A percentile compares a stretch with the other conserved stretches of the same genome.
phyloP scores from a whole-genome alignment of 2,329 filamentous ascomycete genomes.

The Dothidotthia symphoricarpi region DNA sequence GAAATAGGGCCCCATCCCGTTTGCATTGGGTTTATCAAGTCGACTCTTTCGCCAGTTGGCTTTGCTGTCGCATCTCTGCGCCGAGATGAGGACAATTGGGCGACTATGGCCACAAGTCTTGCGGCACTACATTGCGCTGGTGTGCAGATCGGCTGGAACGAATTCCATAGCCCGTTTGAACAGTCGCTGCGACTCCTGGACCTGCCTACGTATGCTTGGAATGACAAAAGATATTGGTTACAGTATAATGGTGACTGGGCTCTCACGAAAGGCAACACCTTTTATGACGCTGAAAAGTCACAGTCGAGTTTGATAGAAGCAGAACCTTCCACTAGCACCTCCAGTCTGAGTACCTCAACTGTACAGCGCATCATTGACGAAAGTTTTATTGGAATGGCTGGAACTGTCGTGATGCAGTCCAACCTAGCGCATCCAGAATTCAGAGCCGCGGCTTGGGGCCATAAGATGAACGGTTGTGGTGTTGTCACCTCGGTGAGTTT shows the following conservation, averaged over 20 bases:
- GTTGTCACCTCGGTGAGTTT: slow-evolving; percentile 12
- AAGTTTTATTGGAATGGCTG: background rate
- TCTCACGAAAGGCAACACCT: slow-evolving; percentile 23
- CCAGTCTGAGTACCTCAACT: slow-evolving; percentile 5
- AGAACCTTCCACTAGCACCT: too few species aligned
- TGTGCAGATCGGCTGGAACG: slow-evolving; percentile 59
- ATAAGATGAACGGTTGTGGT: slow-evolving; percentile 31
- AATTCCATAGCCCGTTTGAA: slow-evolving; percentile 56
- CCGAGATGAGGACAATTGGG: slow-evolving; percentile 5
- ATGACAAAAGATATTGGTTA: slow-evolving; percentile 41
- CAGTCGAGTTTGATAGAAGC: slow-evolving; percentile 18
- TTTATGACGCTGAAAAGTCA: slow-evolving; percentile 14
- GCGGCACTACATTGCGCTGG: slow-evolving; percentile 55
- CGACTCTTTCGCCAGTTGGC: slow-evolving; percentile 1
- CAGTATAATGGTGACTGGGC: slow-evolving; percentile 36
- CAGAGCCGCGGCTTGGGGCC: slow-evolving; percentile 34
- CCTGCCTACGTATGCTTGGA: slow-evolving; percentile 48
- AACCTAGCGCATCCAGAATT: slow-evolving; percentile 10
- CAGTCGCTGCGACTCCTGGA: slow-evolving; percentile 49
- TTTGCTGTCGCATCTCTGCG: slow-evolving; percentile 6
- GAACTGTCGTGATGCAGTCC: slow-evolving; percentile 10
- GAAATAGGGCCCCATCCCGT: too few species aligned
- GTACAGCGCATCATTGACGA: slow-evolving; percentile 4
- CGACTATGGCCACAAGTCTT: slow-evolving; percentile 46
- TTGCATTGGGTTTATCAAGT: slow-evolving; percentile 43